These are phyloP conservation scores for Rhododendron kiyosumense DNA, from an alignment of 148 eudicot species.

Conservation along the genomic window DNA sequence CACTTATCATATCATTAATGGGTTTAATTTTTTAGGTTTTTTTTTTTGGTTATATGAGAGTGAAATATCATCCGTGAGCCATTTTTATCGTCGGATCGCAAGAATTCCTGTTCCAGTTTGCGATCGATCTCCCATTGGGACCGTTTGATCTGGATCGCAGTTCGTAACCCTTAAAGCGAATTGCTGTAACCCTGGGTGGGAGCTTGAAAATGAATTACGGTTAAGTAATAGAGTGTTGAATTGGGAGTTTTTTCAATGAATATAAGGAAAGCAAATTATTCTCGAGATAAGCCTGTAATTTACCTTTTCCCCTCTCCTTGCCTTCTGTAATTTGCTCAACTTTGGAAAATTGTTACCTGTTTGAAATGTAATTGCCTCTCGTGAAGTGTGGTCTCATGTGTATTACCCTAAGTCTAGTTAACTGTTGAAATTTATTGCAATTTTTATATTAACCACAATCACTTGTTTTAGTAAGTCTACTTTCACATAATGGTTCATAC, in stretches of 20 bases:
- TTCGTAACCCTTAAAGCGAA: not conserved
- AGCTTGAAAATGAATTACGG: not conserved
- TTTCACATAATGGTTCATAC: not conserved
- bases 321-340: not conserved
- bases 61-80: not conserved
- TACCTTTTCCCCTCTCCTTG: not conserved
- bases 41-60: not conserved
- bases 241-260: not conserved
- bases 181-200: not conserved
- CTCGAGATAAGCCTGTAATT: not conserved
- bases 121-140: not conserved
- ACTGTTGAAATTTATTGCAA: not conserved
- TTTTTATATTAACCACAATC: not conserved
- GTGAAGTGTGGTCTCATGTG: not conserved
- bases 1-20: not conserved
- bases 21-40: not conserved
- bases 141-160: no score
- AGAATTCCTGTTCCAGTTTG: not conserved
- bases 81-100: not conserved
- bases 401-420: not conserved
- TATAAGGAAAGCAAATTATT: not conserved
- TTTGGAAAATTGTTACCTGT: not conserved
- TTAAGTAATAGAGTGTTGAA: not conserved
- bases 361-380: not conserved
- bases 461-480: not conserved